Percentiles rank a stretch among this genome's conserved stretches.
These are phyloP conservation scores for Amanita thiersii DNA, from an alignment of 768 basidiomycete genomes.

Conservation along the genomic window DNA sequence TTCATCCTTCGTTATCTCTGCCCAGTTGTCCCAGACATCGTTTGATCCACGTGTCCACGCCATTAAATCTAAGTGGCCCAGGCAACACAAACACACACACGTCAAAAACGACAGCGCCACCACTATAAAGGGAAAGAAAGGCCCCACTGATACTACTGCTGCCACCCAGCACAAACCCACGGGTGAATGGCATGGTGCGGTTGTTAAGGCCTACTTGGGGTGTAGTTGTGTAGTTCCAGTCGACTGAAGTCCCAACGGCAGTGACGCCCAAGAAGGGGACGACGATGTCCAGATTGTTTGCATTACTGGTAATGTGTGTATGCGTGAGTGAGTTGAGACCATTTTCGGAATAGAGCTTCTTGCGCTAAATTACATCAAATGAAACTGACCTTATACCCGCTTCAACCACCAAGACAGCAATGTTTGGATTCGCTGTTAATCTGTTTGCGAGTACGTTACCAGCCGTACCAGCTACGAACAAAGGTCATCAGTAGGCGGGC, in stretches of 20 bases:
- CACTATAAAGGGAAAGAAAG: constrained; percentile 1
- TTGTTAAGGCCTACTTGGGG: constrained; percentile 17
- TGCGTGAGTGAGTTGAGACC: constrained; percentile 9
- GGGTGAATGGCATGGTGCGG: constrained; percentile 15
- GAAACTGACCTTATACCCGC: constrained; percentile 20
- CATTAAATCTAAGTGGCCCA: constrained; percentile 16
- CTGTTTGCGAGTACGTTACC: constrained; percentile 37
- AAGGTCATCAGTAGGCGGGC: background rate
- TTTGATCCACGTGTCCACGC: constrained; percentile 22
- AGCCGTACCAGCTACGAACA: constrained; percentile 25
- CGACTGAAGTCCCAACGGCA: constrained; percentile 11
- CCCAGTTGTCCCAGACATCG: constrained; percentile 48
- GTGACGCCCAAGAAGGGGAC: constrained; percentile 2
- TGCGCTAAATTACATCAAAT: background rate
- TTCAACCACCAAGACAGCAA: constrained; percentile 32
- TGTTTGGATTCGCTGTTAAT: constrained; percentile 26
- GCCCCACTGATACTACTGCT: constrained; percentile 20
- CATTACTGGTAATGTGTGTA: constrained; percentile 13
- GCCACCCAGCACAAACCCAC: constrained; percentile 21
- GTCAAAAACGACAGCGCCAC: background rate
- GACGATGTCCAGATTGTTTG: constrained; percentile 2
- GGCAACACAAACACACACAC: too few species aligned
- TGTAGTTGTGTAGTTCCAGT: constrained; percentile 22
- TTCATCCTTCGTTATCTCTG: constrained; percentile 31
- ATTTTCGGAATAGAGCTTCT: constrained; percentile 8